These are phyloP conservation scores for Juglanconis oblonga DNA, from an alignment of 2,329 filamentous ascomycete species.

Conservation along the genomic window DNA sequence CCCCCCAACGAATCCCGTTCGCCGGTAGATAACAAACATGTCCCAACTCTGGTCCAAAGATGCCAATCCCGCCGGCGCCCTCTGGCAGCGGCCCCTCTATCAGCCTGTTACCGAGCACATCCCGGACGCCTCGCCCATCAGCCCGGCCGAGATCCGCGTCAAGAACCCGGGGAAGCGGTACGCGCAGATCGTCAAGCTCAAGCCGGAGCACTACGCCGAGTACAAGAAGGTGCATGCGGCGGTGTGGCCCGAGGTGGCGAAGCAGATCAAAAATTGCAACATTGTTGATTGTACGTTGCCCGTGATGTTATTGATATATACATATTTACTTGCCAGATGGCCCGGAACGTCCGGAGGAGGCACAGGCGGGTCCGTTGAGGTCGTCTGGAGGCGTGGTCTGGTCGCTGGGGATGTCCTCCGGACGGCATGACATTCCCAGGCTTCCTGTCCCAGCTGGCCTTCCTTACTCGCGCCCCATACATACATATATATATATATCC, in stretches of 20 bases:
- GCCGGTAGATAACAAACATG: constrained; percentile 1
- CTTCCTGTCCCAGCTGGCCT: too few relatives aligned
- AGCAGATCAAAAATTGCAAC: constrained; percentile 72
- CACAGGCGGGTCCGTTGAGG: too few relatives aligned
- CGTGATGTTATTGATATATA: too few relatives aligned
- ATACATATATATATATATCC: neutral
- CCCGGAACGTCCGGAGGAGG: too few relatives aligned
- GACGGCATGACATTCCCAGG: too few relatives aligned
- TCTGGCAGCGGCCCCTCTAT: constrained; percentile 14
- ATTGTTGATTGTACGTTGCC: constrained; percentile 64
- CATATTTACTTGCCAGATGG: too few relatives aligned
- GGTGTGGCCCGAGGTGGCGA: constrained; percentile 75
- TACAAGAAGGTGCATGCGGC: constrained; percentile 73
- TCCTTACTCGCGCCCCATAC: neutral
- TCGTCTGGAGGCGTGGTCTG: too few relatives aligned
- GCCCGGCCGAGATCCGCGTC: constrained; percentile 11
- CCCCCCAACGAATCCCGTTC: neutral
- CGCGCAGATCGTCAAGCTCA: constrained; percentile 71
- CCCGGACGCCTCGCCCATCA: constrained; percentile 10
- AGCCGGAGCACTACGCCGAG: constrained; percentile 60
- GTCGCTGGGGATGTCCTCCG: too few relatives aligned
- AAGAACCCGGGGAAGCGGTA: constrained; percentile 15
- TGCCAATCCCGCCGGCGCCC: neutral
- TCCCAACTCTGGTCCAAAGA: constrained; percentile 22
- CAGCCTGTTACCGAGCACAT: constrained; percentile 5